phyloP scores from a whole-genome alignment of 495 filamentous ascomycete species.

The Staphylotrichum tortipilum region DNA sequence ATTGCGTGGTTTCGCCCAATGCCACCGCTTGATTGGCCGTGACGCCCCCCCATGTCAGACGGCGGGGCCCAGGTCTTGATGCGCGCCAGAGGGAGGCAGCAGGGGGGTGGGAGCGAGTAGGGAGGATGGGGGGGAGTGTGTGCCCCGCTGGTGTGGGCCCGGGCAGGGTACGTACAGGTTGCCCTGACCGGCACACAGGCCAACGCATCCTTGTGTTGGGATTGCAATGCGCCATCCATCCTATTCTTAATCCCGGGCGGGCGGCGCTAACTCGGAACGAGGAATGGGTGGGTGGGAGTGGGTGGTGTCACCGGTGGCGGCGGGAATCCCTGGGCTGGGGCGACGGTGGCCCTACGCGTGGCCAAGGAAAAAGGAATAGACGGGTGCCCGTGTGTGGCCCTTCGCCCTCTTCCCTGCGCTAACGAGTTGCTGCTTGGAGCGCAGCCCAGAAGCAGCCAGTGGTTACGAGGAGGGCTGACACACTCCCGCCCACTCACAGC shows the following conservation, averaged over 20 bases:
- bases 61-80: constrained; percentile 10
- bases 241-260: constrained; percentile 30
- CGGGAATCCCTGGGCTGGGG: constrained; percentile 10
- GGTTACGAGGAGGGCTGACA: constrained; percentile 29
- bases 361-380: constrained; percentile 16
- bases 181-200: constrained; percentile 17
- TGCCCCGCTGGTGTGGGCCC: no score
- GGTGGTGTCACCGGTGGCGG: constrained; percentile 7
- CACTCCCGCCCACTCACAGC: constrained; percentile 22
- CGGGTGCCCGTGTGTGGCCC: no score
- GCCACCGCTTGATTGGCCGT: constrained; percentile 26
- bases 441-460: constrained; percentile 17
- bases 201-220: constrained; percentile 20
- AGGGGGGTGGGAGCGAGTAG: no score
- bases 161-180: background rate
- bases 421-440: no score
- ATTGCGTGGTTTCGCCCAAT: constrained; percentile 23
- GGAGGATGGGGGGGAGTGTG: no score
- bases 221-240: constrained; percentile 21
- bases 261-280: constrained; percentile 20
- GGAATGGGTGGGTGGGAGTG: constrained; percentile 16
- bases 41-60: constrained; percentile 25
- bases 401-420: constrained; percentile 24
- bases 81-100: constrained; percentile 6
- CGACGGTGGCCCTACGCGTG: constrained; percentile 7